phyloP scores from a whole-genome alignment of 352 stramenopile genomes.

The Phytophthora pinifolia region DNA sequence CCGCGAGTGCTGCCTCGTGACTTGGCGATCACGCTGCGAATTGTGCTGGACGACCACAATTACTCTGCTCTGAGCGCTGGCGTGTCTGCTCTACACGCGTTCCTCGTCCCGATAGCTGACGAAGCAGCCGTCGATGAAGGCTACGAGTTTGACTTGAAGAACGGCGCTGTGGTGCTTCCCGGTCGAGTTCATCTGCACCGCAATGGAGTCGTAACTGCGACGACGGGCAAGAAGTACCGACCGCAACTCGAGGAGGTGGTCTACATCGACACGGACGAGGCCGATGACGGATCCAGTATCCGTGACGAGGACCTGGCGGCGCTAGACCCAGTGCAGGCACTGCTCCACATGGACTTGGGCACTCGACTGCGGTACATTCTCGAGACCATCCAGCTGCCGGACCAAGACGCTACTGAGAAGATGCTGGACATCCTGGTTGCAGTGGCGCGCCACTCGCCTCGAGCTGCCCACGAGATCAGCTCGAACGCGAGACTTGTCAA shows the following conservation, averaged over 20 bases:
- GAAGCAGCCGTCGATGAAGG: not conserved
- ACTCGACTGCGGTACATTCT: slow-evolving; percentile 56
- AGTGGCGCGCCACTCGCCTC: slow-evolving; percentile 53
- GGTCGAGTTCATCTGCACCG: slow-evolving; percentile 43
- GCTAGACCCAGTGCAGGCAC: slow-evolving; percentile 56
- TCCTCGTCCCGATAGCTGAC: slow-evolving; percentile 39
- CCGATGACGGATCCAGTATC: slow-evolving; percentile 39
- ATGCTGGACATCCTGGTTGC: slow-evolving; percentile 59
- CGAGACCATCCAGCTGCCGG: slow-evolving; percentile 43
- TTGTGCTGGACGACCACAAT: slow-evolving; percentile 66
- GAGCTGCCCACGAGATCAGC: slow-evolving; percentile 44
- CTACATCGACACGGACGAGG: slow-evolving; percentile 51
- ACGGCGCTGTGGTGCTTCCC: slow-evolving; percentile 33
- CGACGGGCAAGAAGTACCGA: not conserved
- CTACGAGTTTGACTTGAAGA: slow-evolving; percentile 28
- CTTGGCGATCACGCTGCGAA: slow-evolving; percentile 50
- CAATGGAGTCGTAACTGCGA: slow-evolving; percentile 9
- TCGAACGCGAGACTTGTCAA: slow-evolving; percentile 46
- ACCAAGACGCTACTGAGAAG: slow-evolving; percentile 42
- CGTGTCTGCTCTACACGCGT: slow-evolving; percentile 53
- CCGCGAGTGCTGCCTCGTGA: slow-evolving; percentile 45
- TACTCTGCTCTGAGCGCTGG: slow-evolving; percentile 52
- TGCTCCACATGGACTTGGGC: slow-evolving; percentile 59
- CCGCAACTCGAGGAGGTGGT: slow-evolving; percentile 34
- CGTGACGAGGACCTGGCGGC: slow-evolving; percentile 53